These are phyloP conservation scores for Aphanomyces invadans DNA, from an alignment of 352 stramenopile genomes.

Conservation along the genomic window DNA sequence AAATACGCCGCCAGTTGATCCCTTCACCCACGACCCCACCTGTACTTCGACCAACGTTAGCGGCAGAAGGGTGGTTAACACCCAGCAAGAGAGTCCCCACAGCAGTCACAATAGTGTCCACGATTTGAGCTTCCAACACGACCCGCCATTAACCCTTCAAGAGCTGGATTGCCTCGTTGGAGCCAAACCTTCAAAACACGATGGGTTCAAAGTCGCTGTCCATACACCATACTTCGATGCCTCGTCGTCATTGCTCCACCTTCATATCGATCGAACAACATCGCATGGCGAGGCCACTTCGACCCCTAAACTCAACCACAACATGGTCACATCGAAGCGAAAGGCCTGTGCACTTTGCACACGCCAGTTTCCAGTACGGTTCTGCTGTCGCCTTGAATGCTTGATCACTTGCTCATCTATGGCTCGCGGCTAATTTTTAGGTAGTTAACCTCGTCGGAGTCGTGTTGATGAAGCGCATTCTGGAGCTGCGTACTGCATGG, in stretches of 20 bases:
- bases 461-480: constrained; percentile 4
- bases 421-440: no score
- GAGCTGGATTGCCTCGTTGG: neutral
- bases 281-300: no score
- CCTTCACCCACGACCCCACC: no score
- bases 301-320: constrained; percentile 3
- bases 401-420: neutral
- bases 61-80: no score
- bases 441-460: neutral
- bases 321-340: constrained; percentile 6
- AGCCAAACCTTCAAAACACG: neutral
- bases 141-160: neutral
- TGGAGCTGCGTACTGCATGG: neutral
- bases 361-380: constrained; percentile 1
- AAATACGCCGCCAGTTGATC: neutral
- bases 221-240: no score
- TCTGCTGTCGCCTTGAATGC: neutral
- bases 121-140: no score
- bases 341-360: constrained; percentile 5
- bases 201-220: no score
- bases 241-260: no score
- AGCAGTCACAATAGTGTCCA: neutral
- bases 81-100: no score
- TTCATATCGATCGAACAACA: no score
- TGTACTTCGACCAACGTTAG: no score